Conservation (phyloP, 495 filamentous ascomycete genomes). For the Recurvomyces mirabilis region DNA sequence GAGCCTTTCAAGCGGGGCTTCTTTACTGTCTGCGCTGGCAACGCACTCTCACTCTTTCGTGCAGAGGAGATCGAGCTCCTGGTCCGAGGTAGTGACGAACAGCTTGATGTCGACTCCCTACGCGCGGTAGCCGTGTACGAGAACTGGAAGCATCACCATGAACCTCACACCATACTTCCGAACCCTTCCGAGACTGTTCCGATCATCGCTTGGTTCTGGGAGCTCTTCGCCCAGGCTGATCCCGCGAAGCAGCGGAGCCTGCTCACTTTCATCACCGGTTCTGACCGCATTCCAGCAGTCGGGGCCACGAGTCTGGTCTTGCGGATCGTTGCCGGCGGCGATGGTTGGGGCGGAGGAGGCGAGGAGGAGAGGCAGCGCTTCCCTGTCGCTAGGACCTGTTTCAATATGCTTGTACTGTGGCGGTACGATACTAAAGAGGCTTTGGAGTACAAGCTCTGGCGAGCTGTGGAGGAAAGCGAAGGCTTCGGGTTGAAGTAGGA, state of each 20-base stretch:
- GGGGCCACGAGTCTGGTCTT: slow-evolving; percentile 74
- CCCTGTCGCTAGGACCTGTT: slow-evolving; percentile 82
- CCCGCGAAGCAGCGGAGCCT: slow-evolving; percentile 65
- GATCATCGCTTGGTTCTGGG: slow-evolving; percentile 82
- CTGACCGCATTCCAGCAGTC: slow-evolving; percentile 85
- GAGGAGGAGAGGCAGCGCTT: slow-evolving; percentile 63
- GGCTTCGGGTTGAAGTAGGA: slow-evolving; percentile 80
- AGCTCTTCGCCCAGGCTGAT: slow-evolving; percentile 54
- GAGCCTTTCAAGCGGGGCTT: slow-evolving; percentile 95
- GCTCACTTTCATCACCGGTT: slow-evolving; percentile 83
- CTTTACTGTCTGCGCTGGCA: slow-evolving; percentile 84
- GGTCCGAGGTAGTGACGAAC: slow-evolving; percentile 76
- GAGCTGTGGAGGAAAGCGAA: slow-evolving; percentile 79
- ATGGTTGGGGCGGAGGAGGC: slow-evolving; percentile 18
- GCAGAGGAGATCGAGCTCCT: slow-evolving; percentile 90
- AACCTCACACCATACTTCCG: slow-evolving; percentile 23
- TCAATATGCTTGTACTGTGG: slow-evolving; percentile 73
- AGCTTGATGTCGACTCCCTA: slow-evolving; percentile 65
- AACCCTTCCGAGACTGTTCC: slow-evolving; percentile 45
- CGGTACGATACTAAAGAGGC: slow-evolving; percentile 53
- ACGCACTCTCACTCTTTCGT: slow-evolving; percentile 81
- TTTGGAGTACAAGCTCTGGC: slow-evolving; percentile 67
- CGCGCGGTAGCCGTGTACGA: slow-evolving; percentile 74
- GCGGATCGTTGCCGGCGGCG: slow-evolving; percentile 44
- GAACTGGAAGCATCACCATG: slow-evolving; percentile 45